Evolutionary conservation across 345 rosid genomes (phyloP), one percentile per base, ranked within the genome.

Genomic region (Mangifera indica): DNA sequence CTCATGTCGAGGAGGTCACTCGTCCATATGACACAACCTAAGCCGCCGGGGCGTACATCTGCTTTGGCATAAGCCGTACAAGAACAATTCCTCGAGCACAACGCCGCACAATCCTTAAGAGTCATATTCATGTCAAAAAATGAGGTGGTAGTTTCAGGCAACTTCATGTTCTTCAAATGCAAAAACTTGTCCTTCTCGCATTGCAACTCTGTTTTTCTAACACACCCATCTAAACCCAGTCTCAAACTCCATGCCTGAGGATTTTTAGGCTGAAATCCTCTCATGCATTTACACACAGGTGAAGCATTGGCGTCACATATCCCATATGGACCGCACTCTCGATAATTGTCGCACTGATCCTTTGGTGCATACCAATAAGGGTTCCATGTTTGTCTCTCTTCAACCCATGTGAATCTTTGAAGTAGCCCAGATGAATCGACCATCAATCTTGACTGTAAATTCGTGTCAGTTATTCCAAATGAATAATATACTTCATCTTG

Each of bases 281-380:
- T 69, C 0, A 83, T 72, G 71, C 98, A 94, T 25, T 79, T 64
- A 74, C 98, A 94, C 51, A 90, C 89, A 1, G 98, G 98, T 0
- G 92, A 90, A 0, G 82, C 85, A 66, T 92, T 84, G 4, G 81
- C 69, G 55, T 94, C 95, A 2, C 98, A 94, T 0, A 90, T 67
- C 7, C 98, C 89, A 56, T 73, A 89, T 0, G 80, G 73, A 22
- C 98, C 97, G 67, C 98, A 94, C 72, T 74, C 87, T 0, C 69
- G 13, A 76, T 82, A 90, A 0, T 65, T 0, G 78, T 94, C 98
- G 51, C 98, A 94, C 75, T 92, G 97, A 75, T 94, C 98, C 60
- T 92, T 89, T 0, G 91, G 98, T 11, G 96, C 93, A 14, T 70
- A 86, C 98, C 98, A 94, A 56, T 89, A 90, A 18, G 49, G 8